Evolutionary conservation across 1,284 basidiomycete genomes (phyloP), one percentile per base, ranked within the genome.

Genomic region (Tylopilus orsonianus): DNA sequence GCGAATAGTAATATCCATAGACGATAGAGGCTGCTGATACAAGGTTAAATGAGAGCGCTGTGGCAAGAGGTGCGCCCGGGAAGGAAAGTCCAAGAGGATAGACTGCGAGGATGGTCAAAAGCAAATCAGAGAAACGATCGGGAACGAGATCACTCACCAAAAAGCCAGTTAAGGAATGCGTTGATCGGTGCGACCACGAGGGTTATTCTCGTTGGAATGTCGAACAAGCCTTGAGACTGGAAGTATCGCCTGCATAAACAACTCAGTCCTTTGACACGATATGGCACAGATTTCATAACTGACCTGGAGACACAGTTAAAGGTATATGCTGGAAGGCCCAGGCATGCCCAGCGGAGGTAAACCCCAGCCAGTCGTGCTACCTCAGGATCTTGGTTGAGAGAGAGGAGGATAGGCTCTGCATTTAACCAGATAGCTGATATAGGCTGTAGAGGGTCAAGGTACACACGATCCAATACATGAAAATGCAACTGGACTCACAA

Each of bases 1-100:
- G 87, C 0, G 85, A 81, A 56, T 82, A 83, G 60, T 81, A 80
- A 16, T 88, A 60, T 8, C 85, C 88, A 59, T 93, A 96, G n/a
- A 78, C 47, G 30, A 92, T 70, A 3, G 84, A 88, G 40, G 84
- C 64, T 35, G 83, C 44, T 7, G 84, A 82, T 47, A 94, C 87
- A 23, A 97, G 75, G 67, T 94, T 97, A 73, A 93, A 92, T 2
- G 89, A 90, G 49, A 96, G 77, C 0, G 90, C 85, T 0, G 93
- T 94, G 0, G 95, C 90, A 20, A 98, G 75, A 0, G 96, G 96
- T 2, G 95, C 96, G 6, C 96, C 96, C 44, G 91, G 83, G 70
- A 95, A 99, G 8, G 96, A 96, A 0, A 98, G 73, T 14, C 89
- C 75, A 48, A 94, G 70, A 14, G 81, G 73, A 37, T 78, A 93